Evolutionary conservation across 192 early-diverging fungal species (phyloP).

Genomic region (Coemansia sp.): DNA sequence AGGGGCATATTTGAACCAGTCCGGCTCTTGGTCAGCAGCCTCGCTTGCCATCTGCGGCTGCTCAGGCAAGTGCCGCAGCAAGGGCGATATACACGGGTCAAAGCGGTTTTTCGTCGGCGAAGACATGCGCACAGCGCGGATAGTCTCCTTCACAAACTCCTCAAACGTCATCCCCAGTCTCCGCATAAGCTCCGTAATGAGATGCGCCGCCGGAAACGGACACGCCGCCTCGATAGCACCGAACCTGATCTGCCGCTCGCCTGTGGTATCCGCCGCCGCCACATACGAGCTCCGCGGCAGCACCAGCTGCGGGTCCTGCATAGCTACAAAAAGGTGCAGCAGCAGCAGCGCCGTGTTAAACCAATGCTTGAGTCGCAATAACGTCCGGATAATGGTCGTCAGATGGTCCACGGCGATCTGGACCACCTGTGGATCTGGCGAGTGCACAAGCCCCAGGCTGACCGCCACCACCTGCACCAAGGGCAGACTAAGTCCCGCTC

Average conservation of each 20-base stretch:
- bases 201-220: slow-evolving; percentile 43
- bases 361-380: slow-evolving; percentile 54
- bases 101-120: slow-evolving; percentile 35
- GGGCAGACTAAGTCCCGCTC: slow-evolving; percentile 47
- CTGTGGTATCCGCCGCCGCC: background rate
- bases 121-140: slow-evolving; percentile 47
- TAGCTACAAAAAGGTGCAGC: slow-evolving; percentile 48
- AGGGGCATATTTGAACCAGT: slow-evolving; percentile 55
- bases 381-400: slow-evolving; percentile 46
- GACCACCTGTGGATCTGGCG: slow-evolving; percentile 50
- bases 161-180: slow-evolving; percentile 48
- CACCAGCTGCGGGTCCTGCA: slow-evolving; percentile 49
- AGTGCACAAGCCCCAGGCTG: slow-evolving; percentile 46
- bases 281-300: slow-evolving; percentile 32
- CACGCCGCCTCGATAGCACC: slow-evolving; percentile 34
- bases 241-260: background rate
- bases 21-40: slow-evolving; percentile 34
- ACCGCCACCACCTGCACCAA: slow-evolving; percentile 53
- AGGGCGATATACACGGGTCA: slow-evolving; percentile 51
- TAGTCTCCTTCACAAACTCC: slow-evolving; percentile 52
- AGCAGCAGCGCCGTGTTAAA: slow-evolving; percentile 56
- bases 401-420: slow-evolving; percentile 47
- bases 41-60: slow-evolving; percentile 28
- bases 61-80: slow-evolving; percentile 47
- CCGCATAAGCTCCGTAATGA: slow-evolving; percentile 54